phyloP scores from a whole-genome alignment of 2,329 filamentous ascomycete species.

The Paraconiothyrium brasiliense region DNA sequence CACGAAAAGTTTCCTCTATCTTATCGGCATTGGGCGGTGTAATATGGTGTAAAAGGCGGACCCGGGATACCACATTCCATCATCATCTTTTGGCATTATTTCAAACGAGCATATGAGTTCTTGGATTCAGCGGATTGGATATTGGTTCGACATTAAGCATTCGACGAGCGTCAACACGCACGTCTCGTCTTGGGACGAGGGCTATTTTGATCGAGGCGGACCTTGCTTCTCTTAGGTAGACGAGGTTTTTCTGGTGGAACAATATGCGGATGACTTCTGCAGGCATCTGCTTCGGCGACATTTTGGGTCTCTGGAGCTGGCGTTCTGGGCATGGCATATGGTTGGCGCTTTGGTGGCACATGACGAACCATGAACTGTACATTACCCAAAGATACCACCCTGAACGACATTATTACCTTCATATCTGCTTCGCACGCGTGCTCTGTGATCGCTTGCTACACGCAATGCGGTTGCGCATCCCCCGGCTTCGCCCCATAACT shows the following conservation, averaged over 20 bases:
- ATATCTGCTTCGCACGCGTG: neutral
- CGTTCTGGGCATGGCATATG: slow-evolving; percentile 19
- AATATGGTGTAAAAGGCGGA: slow-evolving; percentile 8
- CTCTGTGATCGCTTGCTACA: slow-evolving; percentile 24
- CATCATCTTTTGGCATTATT: slow-evolving; percentile 9
- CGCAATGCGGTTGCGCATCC: slow-evolving; percentile 9
- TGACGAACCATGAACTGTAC: slow-evolving; percentile 28
- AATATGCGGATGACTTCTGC: slow-evolving; percentile 12
- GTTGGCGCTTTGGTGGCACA: slow-evolving; percentile 8
- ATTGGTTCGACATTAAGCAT: slow-evolving; percentile 8
- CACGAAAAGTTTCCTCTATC: slow-evolving; percentile 11
- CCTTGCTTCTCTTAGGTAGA: slow-evolving; percentile 42
- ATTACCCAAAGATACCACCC: slow-evolving; percentile 16
- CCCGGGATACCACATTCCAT: slow-evolving; percentile 6
- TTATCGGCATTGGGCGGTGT: slow-evolving; percentile 19
- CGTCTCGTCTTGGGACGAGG: neutral
- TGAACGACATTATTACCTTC: slow-evolving; percentile 7
- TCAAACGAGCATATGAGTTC: slow-evolving; percentile 8
- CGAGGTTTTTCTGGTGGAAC: slow-evolving; percentile 18
- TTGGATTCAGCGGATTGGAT: slow-evolving; percentile 9
- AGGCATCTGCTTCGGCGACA: slow-evolving; percentile 24
- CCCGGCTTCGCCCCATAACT: slow-evolving; percentile 11
- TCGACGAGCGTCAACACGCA: neutral
- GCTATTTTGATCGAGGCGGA: neutral
- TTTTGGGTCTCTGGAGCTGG: slow-evolving; percentile 19